These are phyloP conservation scores for Aspergillus sp. DNA, from an alignment of 2,329 filamentous ascomycete genomes.

Conservation along the genomic window DNA sequence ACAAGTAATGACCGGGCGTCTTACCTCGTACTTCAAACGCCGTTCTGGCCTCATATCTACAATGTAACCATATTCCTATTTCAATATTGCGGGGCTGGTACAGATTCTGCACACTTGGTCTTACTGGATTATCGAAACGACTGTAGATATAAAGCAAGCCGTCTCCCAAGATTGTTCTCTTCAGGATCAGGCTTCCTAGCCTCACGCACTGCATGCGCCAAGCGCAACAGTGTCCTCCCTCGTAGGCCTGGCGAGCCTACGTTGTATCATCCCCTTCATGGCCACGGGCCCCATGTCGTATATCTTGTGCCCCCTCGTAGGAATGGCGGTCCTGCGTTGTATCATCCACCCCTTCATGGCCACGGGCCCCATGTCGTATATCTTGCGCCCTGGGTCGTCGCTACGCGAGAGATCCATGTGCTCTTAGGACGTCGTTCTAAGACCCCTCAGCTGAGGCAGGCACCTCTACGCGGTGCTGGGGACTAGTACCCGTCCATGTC, in stretches of 20 bases:
- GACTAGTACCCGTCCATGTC: background rate
- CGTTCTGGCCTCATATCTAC: background rate
- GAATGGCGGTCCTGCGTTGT: background rate
- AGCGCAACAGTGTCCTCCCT: background rate
- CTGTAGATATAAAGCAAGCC: background rate
- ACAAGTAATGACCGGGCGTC: background rate
- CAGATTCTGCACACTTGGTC: background rate
- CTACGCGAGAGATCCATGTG: background rate
- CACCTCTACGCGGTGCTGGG: background rate
- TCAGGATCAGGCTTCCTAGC: background rate
- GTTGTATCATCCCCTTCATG: background rate
- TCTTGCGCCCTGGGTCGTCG: background rate
- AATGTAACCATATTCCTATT: background rate
- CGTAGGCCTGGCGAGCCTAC: too few relatives aligned
- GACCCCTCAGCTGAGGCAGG: background rate
- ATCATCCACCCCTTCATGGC: background rate
- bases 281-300: background rate
- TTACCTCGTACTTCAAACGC: background rate
- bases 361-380: background rate
- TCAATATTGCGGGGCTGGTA: background rate
- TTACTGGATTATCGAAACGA: background rate
- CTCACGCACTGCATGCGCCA: background rate
- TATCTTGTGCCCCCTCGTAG: background rate
- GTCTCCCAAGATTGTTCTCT: background rate
- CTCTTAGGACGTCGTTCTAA: background rate